Evolutionary conservation across 192 early-diverging fungal genomes (phyloP).

Genomic region (Jimgerdemannia flammicorona): DNA sequence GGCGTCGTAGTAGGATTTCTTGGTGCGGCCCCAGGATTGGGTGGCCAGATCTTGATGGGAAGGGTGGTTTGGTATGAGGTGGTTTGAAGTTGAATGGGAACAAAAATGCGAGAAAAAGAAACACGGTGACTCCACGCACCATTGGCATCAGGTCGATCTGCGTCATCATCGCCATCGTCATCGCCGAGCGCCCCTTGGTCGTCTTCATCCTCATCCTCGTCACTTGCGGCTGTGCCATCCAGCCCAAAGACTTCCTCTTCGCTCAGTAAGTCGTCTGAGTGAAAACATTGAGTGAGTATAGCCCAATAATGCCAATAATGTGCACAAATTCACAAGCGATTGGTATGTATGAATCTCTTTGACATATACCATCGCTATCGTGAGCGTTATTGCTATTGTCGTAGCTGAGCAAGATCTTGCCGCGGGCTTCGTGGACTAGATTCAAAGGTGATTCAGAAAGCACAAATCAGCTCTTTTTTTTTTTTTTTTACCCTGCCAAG

Average conservation of each 20-base stretch:
- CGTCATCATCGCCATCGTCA: constrained; percentile 45
- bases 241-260: constrained; percentile 80
- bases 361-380: constrained; percentile 3
- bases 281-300: constrained; percentile 8
- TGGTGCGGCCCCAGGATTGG: constrained; percentile 72
- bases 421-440: constrained; percentile 41
- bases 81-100: constrained; percentile 21
- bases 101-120: neutral
- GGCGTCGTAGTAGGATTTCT: constrained; percentile 80
- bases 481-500: too few relatives aligned
- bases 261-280: constrained; percentile 52
- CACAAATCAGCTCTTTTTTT: neutral
- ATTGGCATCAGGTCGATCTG: constrained; percentile 39
- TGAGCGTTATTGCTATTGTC: constrained; percentile 7
- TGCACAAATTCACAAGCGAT: neutral
- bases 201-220: constrained; percentile 45
- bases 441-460: neutral
- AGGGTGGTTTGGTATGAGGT: constrained; percentile 18
- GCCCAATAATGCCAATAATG: constrained; percentile 1
- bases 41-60: constrained; percentile 10
- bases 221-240: constrained; percentile 18
- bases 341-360: constrained; percentile 3
- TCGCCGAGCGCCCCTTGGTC: constrained; percentile 75
- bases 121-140: constrained; percentile 12
- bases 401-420: constrained; percentile 47